Percentiles rank a stretch among this genome's conserved stretches.
phyloP scores from a whole-genome alignment of 1,284 basidiomycete genomes.

The Ganoderma lingzhi region DNA sequence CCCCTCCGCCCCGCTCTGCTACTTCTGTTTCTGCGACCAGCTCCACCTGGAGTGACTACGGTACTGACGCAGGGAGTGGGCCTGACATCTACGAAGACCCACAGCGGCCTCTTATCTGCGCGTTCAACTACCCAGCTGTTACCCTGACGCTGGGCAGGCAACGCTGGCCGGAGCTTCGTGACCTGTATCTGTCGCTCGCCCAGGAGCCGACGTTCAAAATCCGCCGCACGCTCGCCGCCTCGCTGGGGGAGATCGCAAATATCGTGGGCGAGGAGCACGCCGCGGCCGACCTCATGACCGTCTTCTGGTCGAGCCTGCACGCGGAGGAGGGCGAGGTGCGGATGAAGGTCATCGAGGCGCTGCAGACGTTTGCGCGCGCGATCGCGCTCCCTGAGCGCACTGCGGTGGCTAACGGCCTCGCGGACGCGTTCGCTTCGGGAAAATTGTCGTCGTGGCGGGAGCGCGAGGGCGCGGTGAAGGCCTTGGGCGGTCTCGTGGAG shows the following conservation, averaged over 20 bases:
- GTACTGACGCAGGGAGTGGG: constrained; percentile 29
- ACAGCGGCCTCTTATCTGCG: constrained; percentile 86
- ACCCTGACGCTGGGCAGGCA: constrained; percentile 81
- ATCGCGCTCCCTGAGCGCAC: constrained; percentile 60
- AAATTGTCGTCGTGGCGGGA: constrained; percentile 84
- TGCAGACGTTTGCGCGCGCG: constrained; percentile 65
- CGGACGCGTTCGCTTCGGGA: constrained; percentile 60
- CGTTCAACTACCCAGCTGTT: constrained; percentile 96
- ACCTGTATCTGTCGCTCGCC: constrained; percentile 73
- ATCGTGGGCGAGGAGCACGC: constrained; percentile 82
- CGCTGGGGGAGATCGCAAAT: constrained; percentile 89
- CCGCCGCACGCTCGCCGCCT: constrained; percentile 83
- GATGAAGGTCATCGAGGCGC: constrained; percentile 70
- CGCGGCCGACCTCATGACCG: constrained; percentile 73
- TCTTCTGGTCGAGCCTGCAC: constrained; percentile 73
- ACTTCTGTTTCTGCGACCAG: constrained; percentile 30
- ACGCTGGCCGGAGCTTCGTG: constrained; percentile 83
- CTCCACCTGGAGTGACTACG: constrained; percentile 37
- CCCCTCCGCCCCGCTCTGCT: constrained; percentile 19
- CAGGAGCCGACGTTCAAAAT: constrained; percentile 69
- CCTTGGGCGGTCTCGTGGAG: constrained; percentile 51
- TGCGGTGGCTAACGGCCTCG: constrained; percentile 56
- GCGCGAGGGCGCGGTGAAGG: constrained; percentile 73
- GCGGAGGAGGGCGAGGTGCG: constrained; percentile 77
- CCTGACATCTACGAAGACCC: constrained; percentile 54